Evolutionary conservation across 2,329 filamentous ascomycete genomes (phyloP).

Genomic region (Talaromyces sp.): DNA sequence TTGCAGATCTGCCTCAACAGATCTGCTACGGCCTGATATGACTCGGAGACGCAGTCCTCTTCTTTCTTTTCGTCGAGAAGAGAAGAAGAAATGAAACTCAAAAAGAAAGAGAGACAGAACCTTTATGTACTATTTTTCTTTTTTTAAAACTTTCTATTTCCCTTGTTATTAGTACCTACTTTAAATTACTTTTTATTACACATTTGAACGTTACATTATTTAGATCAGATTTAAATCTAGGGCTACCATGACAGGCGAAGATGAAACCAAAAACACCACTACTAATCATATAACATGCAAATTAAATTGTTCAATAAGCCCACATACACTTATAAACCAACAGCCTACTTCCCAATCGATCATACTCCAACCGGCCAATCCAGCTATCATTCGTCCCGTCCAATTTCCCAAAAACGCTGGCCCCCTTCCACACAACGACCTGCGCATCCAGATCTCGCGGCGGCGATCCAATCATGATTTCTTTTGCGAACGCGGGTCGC

Average conservation of each 20-base stretch:
- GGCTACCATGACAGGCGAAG: neutral
- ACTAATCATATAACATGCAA: conserved; percentile 1
- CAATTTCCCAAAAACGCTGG: conserved; percentile 90
- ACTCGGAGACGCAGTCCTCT: neutral
- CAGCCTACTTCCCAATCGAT: conserved; percentile 74
- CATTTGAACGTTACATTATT: neutral
- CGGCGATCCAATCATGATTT: conserved; percentile 63
- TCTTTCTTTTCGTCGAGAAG: neutral
- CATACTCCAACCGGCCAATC: conserved; percentile 84
- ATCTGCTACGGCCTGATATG: conserved; percentile 8
- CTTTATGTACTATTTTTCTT: conserved; percentile 7
- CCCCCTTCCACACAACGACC: conserved; percentile 97
- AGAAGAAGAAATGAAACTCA: neutral
- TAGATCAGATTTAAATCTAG: neutral
- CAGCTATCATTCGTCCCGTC: conserved; percentile 86
- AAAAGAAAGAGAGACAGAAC: conserved; percentile 3
- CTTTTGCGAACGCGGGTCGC: conserved; percentile 59
- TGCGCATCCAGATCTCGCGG: conserved; percentile 94
- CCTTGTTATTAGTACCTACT: conserved; percentile 9
- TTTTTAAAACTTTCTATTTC: neutral
- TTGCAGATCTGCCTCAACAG: neutral
- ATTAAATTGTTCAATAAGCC: conserved; percentile 45
- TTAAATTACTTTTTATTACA: neutral
- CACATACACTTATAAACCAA: conserved; percentile 77
- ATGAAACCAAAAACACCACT: neutral